A percentile compares a stretch with the other conserved stretches of the same genome.
Evolutionary conservation across 2,329 filamentous ascomycete species (phyloP).

Genomic region (Diplodia seriata): DNA sequence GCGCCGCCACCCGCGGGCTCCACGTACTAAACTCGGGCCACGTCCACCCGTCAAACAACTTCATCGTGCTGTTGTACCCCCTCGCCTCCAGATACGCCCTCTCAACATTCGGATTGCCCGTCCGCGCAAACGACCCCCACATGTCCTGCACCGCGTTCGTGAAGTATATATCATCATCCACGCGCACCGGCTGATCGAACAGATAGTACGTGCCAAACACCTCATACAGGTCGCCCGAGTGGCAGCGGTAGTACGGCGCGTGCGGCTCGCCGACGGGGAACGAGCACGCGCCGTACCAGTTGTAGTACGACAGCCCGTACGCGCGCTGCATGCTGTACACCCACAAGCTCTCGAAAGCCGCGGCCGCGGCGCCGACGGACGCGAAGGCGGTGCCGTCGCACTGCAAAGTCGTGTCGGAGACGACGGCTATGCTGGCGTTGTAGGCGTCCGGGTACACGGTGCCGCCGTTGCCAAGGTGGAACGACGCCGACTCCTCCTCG

Average conservation of each 20-base stretch:
- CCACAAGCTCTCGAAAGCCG: neutral
- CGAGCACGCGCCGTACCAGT: slow-evolving; percentile 10
- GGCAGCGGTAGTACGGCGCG: slow-evolving; percentile 21
- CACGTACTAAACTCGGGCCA: slow-evolving; percentile 5
- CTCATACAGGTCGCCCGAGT: slow-evolving; percentile 13
- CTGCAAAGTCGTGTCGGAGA: neutral
- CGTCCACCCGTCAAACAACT: neutral
- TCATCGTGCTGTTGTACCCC: slow-evolving; percentile 3
- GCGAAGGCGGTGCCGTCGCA: slow-evolving; percentile 16
- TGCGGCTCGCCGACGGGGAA: slow-evolving; percentile 13
- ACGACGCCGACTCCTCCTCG: neutral
- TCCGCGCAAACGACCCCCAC: slow-evolving; percentile 15
- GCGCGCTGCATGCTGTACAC: slow-evolving; percentile 19
- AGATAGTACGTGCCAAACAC: slow-evolving; percentile 14
- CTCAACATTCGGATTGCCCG: slow-evolving; percentile 8
- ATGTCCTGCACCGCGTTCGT: slow-evolving; percentile 19
- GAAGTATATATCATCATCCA: slow-evolving; percentile 12
- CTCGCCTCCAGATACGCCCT: neutral
- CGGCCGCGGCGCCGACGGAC: neutral
- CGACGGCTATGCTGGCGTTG: slow-evolving; percentile 3
- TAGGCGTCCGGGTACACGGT: neutral
- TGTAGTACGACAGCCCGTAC: slow-evolving; percentile 14
- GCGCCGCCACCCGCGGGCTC: neutral
- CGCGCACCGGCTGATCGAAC: slow-evolving; percentile 8
- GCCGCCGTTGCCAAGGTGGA: neutral